Conservation (phyloP, 2,329 filamentous ascomycete genomes). For the Paracoccidioides brasiliensis region DNA sequence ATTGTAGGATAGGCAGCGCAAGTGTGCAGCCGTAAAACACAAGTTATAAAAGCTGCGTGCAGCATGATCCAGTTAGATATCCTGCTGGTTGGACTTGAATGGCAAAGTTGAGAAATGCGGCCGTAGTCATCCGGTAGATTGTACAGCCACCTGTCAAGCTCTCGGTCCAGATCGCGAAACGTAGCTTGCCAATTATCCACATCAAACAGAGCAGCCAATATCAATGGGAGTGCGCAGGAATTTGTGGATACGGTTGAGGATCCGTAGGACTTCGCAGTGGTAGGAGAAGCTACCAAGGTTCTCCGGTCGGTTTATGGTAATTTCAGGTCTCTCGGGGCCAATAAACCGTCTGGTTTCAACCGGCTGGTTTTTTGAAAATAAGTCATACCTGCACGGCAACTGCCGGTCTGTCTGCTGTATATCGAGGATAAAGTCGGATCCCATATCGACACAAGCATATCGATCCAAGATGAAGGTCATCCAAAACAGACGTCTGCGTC, state of each 20-base stretch:
- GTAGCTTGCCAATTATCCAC: constrained; percentile 32
- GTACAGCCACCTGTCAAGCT: constrained; percentile 32
- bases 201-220: constrained; percentile 24
- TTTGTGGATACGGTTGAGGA: constrained; percentile 32
- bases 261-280: constrained; percentile 34
- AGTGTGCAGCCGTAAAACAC: constrained; percentile 34
- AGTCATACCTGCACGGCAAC: constrained; percentile 34
- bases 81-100: constrained; percentile 12
- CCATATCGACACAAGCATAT: constrained; percentile 33
- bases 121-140: constrained; percentile 34
- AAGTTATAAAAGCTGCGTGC: constrained; percentile 35
- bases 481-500: constrained; percentile 32
- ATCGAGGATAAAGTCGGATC: constrained; percentile 33
- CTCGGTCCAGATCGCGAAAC: constrained; percentile 28
- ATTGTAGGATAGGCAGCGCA: constrained; percentile 33
- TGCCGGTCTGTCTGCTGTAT: constrained; percentile 30
- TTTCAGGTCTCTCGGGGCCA: constrained; percentile 13
- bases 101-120: constrained; percentile 35
- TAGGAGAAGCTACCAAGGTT: constrained; percentile 36
- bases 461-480: constrained; percentile 36
- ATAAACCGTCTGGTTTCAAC: constrained; percentile 29
- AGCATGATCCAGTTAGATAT: constrained; percentile 14
- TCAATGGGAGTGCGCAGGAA: constrained; percentile 33
- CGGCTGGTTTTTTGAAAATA: constrained; percentile 34
- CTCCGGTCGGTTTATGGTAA: constrained; percentile 26